These are phyloP conservation scores for Petrea volubilis DNA, from an alignment of 257 asterid species.

Conservation along the genomic window DNA sequence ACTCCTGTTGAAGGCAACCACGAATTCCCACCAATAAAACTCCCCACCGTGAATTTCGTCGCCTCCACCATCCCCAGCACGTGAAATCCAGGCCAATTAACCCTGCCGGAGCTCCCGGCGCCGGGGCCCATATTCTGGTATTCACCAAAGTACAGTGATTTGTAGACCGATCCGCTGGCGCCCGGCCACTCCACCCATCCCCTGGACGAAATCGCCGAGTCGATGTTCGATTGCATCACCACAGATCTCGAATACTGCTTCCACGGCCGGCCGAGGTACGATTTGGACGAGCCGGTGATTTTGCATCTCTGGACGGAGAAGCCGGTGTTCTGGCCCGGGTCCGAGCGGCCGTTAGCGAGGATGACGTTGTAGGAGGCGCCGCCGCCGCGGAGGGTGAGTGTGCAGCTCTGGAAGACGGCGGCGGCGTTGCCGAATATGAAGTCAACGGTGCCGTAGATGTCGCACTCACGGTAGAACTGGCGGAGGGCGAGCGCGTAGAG, in stretches of 20 bases:
- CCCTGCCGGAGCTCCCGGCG: slow-evolving; percentile 47
- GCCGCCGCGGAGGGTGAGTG: not conserved
- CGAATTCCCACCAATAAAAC: slow-evolving; percentile 54
- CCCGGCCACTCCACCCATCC: slow-evolving; percentile 87
- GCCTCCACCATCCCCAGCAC: slow-evolving; percentile 52
- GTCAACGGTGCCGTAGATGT: slow-evolving; percentile 53
- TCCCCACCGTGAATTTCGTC: slow-evolving; percentile 44
- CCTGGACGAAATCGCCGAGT: slow-evolving; percentile 37
- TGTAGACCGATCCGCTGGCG: slow-evolving; percentile 29
- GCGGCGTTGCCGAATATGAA: slow-evolving; percentile 56
- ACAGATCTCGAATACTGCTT: slow-evolving; percentile 55
- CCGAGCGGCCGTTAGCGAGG: slow-evolving; percentile 61
- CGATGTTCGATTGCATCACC: slow-evolving; percentile 67
- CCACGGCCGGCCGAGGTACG: slow-evolving; percentile 73
- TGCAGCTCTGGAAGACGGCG: slow-evolving; percentile 51
- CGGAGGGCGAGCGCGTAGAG: slow-evolving; percentile 48
- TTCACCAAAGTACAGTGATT: slow-evolving; percentile 56
- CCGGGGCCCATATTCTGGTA: slow-evolving; percentile 55
- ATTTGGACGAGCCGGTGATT: slow-evolving; percentile 35
- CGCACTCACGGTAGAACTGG: slow-evolving; percentile 63
- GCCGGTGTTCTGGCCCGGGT: slow-evolving; percentile 73
- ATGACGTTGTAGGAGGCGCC: slow-evolving; percentile 48
- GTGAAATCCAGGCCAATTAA: slow-evolving; percentile 55
- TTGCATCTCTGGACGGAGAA: slow-evolving; percentile 61
- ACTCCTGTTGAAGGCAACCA: slow-evolving; percentile 87